Conservation (phyloP, 1,139 yeast species). For the Magnusiomyces sp. region DNA sequence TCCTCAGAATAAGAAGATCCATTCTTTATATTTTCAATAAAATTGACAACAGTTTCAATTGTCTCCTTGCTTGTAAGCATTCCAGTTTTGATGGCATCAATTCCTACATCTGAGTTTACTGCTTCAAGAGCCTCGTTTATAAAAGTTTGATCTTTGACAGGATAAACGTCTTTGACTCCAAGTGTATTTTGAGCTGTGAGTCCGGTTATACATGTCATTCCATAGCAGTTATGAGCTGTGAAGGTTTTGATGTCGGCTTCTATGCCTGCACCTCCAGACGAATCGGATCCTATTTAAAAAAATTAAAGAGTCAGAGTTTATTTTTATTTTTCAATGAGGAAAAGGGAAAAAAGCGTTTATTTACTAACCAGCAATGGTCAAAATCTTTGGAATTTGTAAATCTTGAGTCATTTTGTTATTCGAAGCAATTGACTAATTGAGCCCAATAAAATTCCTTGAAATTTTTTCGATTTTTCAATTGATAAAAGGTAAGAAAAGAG, state of each 20-base stretch:
- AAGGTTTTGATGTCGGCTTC: conserved; percentile 88
- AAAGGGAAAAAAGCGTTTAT: neutral
- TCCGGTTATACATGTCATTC: conserved; percentile 71
- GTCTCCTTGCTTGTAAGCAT: conserved; percentile 58
- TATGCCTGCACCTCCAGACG: conserved; percentile 92
- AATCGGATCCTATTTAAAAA: conserved; percentile 77
- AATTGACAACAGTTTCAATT: conserved; percentile 39
- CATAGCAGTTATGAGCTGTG: conserved; percentile 71
- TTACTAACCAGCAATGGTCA: conserved; percentile 15
- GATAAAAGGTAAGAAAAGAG: no score
- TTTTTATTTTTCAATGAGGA: neutral
- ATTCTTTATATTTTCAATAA: conserved; percentile 21
- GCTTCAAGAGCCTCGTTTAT: conserved; percentile 43
- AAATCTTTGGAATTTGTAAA: conserved; percentile 16
- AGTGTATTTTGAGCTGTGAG: conserved; percentile 69
- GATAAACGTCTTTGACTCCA: conserved; percentile 45
- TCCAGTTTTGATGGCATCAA: conserved; percentile 75
- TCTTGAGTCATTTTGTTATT: neutral
- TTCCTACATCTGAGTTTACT: conserved; percentile 54
- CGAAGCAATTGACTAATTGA: neutral
- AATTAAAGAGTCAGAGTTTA: conserved; percentile 22
- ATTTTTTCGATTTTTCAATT: no score
- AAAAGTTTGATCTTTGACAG: conserved; percentile 39
- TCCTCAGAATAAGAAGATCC: neutral
- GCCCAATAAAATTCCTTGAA: no score